Percentiles rank a stretch among this genome's conserved stretches.
phyloP scores from a whole-genome alignment of 2,329 filamentous ascomycete species.

The Oidium heveae region DNA sequence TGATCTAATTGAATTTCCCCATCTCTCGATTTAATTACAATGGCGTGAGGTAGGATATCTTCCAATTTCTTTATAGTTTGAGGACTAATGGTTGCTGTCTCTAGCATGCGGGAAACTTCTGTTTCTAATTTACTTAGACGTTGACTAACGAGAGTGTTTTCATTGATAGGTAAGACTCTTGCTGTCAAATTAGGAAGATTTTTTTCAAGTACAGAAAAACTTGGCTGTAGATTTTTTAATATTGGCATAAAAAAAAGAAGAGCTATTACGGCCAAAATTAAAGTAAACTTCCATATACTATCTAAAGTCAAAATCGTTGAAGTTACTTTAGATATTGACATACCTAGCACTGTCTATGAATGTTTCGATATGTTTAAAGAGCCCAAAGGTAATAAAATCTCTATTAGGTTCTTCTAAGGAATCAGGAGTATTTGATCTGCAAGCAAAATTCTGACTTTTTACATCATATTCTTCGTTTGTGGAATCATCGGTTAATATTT shows the following conservation, averaged over 20 bases:
- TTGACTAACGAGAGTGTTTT: slow-evolving; percentile 4
- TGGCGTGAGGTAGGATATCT: slow-evolving; percentile 25
- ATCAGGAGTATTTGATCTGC: background rate
- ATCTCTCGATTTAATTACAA: slow-evolving; percentile 27
- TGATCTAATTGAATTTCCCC: slow-evolving; percentile 29
- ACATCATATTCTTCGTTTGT: background rate
- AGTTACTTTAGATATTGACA: background rate
- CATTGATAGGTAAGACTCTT: slow-evolving; percentile 4
- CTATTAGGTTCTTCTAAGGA: background rate
- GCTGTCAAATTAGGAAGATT: background rate
- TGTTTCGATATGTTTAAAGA: background rate
- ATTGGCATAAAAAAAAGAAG: background rate
- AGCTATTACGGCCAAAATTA: background rate
- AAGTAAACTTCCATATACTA: background rate
- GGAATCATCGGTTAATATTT: background rate
- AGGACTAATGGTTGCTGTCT: slow-evolving; percentile 8
- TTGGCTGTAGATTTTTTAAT: background rate
- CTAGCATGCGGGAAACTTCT: slow-evolving; percentile 5
- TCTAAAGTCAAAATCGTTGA: background rate
- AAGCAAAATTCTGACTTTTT: background rate
- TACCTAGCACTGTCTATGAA: background rate
- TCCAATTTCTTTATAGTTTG: slow-evolving; percentile 18
- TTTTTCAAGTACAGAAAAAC: background rate
- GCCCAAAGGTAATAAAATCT: too few relatives aligned
- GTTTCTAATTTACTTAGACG: slow-evolving; percentile 8